Evolutionary conservation across 2,329 filamentous ascomycete species (phyloP), one percentile per base, ranked within the genome.

Genomic region (Knufia fluminis): DNA sequence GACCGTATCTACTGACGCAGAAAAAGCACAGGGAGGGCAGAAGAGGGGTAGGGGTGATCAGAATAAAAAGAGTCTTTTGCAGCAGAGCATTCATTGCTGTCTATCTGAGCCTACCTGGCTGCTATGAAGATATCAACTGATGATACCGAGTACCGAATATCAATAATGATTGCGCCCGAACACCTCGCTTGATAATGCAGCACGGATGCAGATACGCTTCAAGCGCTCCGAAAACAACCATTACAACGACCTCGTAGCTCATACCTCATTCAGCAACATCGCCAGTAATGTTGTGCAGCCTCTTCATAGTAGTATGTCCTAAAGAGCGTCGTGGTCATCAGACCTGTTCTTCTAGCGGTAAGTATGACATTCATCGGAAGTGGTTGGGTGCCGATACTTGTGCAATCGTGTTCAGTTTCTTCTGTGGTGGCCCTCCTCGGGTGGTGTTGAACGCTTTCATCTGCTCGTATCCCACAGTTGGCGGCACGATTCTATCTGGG

Each of bases 141-240:
- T 36, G 4, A 36, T 36, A 14, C 16, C 33, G 10, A 6, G 10
- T 36, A 36, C n/a, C 16, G 14, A 14, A 31, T n/a, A n/a, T n/a
- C n/a, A n/a, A n/a, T n/a, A n/a, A 6, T 28, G 12, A 28, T 12
- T 12, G 6, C 16, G 19, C 45, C 23, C 44, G 17, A 48, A 48
- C 45, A 9, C 45, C 45, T 38, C 45, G 45, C 45, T 48, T 48
- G 17, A 23, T 23, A 31, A 46, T 35, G 35, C 45, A 48, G 45
- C 35, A 48, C 35, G 14, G 19, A 22, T 14, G n/a, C 20, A 23
- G 7, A 35, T 2, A 33, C 26, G 32, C 32, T 7, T 35, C 28
- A 36, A 46, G 32, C 32, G 31, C 31, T 36, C 14, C 14, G 9
- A 45, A 33, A 32, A 32, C 16, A 32, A 33, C 42, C 14, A 32